Evolutionary conservation across 306 rosid species (phyloP), one percentile per base, ranked within the genome.

Genomic region (Calophaca sinica): DNA sequence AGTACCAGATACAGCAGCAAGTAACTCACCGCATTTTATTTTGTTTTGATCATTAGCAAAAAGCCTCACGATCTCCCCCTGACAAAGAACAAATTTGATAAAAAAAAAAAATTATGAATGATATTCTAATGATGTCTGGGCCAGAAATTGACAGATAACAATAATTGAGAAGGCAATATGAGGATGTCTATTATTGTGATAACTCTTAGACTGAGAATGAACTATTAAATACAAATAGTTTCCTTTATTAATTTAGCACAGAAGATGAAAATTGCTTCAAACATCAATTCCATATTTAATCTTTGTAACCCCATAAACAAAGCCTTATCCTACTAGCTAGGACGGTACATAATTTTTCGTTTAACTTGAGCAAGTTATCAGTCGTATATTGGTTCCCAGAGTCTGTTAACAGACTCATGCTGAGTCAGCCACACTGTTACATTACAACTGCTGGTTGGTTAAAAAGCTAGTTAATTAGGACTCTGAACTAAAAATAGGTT

Each of bases 1-100:
- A 68, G 44, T 39, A 66, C 68, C 35, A 65, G 45, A 51, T 71
- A 67, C 48, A 39, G 75, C 33, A 73, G 68, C 38, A 62, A 48
- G 61, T 44, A 76, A 78, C 97, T 75, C 86, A 91, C 98, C 98
- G 20, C 97, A 94, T 78, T 39, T 89, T 83, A 94, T 94, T 90
- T 94, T 94, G 88, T 80, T 80, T 82, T 94, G 96, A 80, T 88
- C 96, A 82, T 94, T 94, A 7, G 98, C 98, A 41, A 91, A 94
- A 73, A 66, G 96, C 85, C 80, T 88, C 80, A 94, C 98, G 15
- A 94, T 79, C 44, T 94, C 97, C 75, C 97, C 98, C 98, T 94
- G 94, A 60, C 44, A 77, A 89, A 79, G 14, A 74, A 80, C 51
- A 72, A 68, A 45, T 60, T 68, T 53, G 15, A 49, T 12, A 57